Evolutionary conservation across 2,329 filamentous ascomycete species (phyloP).

Genomic region (Beauveria bassiana): DNA sequence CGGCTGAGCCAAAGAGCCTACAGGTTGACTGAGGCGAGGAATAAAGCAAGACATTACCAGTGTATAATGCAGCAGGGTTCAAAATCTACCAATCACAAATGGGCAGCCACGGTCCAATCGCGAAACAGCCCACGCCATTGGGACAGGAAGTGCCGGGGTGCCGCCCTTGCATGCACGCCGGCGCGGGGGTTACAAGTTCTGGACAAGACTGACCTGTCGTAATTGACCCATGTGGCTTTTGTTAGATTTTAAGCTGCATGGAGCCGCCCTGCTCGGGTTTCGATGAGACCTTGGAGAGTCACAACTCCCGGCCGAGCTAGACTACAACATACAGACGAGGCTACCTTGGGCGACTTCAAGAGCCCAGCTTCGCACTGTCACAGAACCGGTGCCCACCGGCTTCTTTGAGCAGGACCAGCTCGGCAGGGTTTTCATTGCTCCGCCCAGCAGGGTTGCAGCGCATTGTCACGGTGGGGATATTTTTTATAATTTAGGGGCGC

Average conservation of each 20-base stretch:
- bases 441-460: neutral
- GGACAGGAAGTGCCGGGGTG: constrained; percentile 7
- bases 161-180: constrained; percentile 6
- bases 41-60: constrained; percentile 2
- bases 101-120: neutral
- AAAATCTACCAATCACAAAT: neutral
- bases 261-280: neutral
- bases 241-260: neutral
- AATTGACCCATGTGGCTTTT: constrained; percentile 5
- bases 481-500: neutral
- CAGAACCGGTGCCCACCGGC: neutral
- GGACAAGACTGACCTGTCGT: constrained; percentile 6
- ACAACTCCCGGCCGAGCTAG: neutral
- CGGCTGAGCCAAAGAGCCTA: neutral
- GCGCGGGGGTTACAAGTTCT: neutral
- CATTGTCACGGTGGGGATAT: neutral
- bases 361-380: neutral
- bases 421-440: neutral
- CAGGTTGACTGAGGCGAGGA: neutral
- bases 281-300: neutral
- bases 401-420: neutral
- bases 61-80: neutral
- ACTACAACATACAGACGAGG: neutral
- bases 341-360: neutral
- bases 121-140: constrained; percentile 4